A percentile compares a stretch with the other conserved stretches of the same genome.
Evolutionary conservation across 108 stramenopile species (phyloP).

Genomic region (Pseudonitzschia pungens): DNA sequence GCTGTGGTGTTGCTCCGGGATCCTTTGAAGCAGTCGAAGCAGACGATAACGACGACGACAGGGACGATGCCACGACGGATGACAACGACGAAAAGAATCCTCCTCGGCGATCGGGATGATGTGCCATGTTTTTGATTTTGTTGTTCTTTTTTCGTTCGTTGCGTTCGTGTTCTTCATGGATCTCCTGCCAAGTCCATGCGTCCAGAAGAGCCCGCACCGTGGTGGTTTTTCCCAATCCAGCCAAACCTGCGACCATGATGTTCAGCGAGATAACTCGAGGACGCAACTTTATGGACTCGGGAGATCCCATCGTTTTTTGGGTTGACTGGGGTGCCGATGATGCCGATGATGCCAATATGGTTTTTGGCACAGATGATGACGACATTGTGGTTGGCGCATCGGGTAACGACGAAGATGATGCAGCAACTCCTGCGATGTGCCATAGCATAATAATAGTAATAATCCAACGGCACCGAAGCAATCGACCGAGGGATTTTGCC

Average conservation of each 20-base stretch:
- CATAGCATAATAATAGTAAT: background rate
- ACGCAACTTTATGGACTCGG: conserved; percentile 17
- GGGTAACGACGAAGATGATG: background rate
- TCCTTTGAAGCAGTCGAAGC: background rate
- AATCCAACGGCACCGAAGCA: no score
- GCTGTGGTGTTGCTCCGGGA: background rate
- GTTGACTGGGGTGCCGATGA: background rate
- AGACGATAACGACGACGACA: background rate
- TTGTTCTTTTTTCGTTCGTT: no score
- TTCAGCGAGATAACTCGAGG: conserved; percentile 34
- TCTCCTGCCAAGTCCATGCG: conserved; percentile 11
- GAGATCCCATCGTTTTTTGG: background rate
- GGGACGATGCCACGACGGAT: background rate
- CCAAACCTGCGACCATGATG: conserved; percentile 34
- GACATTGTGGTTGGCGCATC: background rate
- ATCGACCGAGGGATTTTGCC: no score
- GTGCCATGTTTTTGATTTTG: no score
- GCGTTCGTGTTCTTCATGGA: background rate
- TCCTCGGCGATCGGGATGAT: background rate
- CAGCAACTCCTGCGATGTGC: background rate
- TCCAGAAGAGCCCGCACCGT: conserved; percentile 24
- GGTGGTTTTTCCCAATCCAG: conserved; percentile 36
- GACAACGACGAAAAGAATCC: background rate
- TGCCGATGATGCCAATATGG: background rate
- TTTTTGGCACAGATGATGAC: background rate